A percentile compares a stretch with the other conserved stretches of the same genome.
These are phyloP conservation scores for Hygrophila difformis DNA, from an alignment of 257 asterid genomes.

Conservation along the genomic window DNA sequence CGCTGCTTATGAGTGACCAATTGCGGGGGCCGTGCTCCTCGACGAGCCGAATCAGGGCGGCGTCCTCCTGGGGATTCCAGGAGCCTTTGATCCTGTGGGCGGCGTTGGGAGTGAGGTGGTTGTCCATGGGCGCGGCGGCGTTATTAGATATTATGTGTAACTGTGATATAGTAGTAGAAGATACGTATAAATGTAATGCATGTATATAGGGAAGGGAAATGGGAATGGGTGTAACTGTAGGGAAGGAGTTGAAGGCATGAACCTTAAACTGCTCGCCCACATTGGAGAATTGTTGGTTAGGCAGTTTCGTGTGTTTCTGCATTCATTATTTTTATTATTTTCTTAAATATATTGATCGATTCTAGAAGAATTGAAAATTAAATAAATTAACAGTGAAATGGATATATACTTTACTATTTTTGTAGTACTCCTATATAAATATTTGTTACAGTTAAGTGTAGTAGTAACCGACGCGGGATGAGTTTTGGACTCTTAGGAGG, in stretches of 20 bases:
- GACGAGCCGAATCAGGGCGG: slow-evolving; percentile 30
- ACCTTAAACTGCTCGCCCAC: slow-evolving; percentile 57
- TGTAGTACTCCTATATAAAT: neutral
- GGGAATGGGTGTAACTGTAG: slow-evolving; percentile 29
- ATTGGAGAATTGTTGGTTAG: slow-evolving; percentile 29
- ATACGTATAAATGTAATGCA: neutral
- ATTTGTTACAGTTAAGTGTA: neutral
- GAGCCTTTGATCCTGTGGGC: slow-evolving; percentile 35
- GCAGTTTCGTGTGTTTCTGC: slow-evolving; percentile 11
- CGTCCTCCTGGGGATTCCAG: slow-evolving; percentile 61
- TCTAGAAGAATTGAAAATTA: neutral
- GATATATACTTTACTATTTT: neutral
- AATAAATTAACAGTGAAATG: neutral
- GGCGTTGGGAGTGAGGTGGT: too few species aligned
- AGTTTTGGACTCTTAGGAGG: slow-evolving; percentile 18
- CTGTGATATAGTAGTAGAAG: neutral
- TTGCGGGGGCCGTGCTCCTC: slow-evolving; percentile 60
- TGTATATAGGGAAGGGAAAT: neutral
- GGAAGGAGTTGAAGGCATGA: slow-evolving; percentile 48
- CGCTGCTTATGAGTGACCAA: slow-evolving; percentile 55
- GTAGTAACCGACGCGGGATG: slow-evolving; percentile 24
- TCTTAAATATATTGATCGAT: too few species aligned
- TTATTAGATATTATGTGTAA: slow-evolving; percentile 4
- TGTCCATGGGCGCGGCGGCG: slow-evolving; percentile 1
- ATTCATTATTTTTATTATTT: too few species aligned